Evolutionary conservation across 2,329 filamentous ascomycete genomes (phyloP).

Genomic region (Alternaria hordeiaustralica): DNA sequence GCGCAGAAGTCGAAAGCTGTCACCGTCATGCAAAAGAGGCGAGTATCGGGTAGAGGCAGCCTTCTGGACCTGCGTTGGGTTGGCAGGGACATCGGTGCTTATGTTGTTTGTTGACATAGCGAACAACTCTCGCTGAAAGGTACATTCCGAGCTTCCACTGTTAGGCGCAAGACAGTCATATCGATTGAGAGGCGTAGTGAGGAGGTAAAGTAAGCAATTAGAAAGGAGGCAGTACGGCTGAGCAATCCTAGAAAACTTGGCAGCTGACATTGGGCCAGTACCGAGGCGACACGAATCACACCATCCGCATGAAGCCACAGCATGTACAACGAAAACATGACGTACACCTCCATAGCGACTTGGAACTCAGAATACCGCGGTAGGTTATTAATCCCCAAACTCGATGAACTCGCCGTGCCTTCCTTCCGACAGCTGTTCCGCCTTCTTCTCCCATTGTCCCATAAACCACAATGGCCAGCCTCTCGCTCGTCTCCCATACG

Average conservation of each 20-base stretch:
- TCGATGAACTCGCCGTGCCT: background rate
- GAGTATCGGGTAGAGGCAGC: background rate
- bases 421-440: background rate
- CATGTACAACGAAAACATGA: too few relatives aligned
- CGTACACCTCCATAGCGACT: too few relatives aligned
- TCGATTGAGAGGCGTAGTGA: too few relatives aligned
- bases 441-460: background rate
- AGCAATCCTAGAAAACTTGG: too few relatives aligned
- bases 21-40: background rate
- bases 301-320: too few relatives aligned
- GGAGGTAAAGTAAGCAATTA: too few relatives aligned
- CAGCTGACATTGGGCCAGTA: too few relatives aligned
- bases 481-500: background rate
- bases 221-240: too few relatives aligned
- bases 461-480: background rate
- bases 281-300: background rate
- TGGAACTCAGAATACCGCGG: rapidly evolving
- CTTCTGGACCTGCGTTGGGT: too few relatives aligned
- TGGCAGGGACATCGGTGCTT: background rate
- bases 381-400: background rate
- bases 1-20: background rate
- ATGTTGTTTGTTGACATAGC: background rate
- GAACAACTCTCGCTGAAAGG: too few relatives aligned
- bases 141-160: too few relatives aligned
- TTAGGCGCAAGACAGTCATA: too few relatives aligned